These are phyloP conservation scores for Chaetomidium leptoderma DNA, from an alignment of 495 filamentous ascomycete genomes.

Conservation along the genomic window DNA sequence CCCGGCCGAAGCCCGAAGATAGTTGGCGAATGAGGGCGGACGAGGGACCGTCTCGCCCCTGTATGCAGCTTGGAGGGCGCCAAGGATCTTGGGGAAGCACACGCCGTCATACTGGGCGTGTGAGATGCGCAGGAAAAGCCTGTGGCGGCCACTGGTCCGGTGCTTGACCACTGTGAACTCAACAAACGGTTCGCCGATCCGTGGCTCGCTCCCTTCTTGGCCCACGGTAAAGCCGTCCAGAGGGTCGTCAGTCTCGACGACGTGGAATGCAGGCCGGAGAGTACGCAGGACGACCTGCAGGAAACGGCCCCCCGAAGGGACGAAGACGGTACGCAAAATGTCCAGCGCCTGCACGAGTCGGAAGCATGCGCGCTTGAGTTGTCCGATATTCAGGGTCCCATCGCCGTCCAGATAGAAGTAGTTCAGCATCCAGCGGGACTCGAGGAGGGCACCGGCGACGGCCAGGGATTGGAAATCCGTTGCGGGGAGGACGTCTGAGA, in stretches of 20 bases:
- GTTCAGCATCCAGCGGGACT: slow-evolving; percentile 41
- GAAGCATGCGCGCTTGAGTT: slow-evolving; percentile 41
- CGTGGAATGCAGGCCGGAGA: slow-evolving; percentile 46
- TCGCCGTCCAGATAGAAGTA: slow-evolving; percentile 55
- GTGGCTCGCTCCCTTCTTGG: slow-evolving; percentile 38
- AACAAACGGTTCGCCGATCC: slow-evolving; percentile 53
- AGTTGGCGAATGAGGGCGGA: slow-evolving; percentile 50
- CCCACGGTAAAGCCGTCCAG: slow-evolving; percentile 34
- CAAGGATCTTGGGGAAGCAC: slow-evolving; percentile 55
- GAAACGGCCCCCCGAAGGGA: slow-evolving; percentile 50
- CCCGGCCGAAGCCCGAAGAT: slow-evolving; percentile 49
- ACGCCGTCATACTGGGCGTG: slow-evolving; percentile 68
- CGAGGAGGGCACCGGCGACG: slow-evolving; percentile 54
- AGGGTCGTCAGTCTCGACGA: slow-evolving; percentile 47
- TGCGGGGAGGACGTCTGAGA: slow-evolving; percentile 51
- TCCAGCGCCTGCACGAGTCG: slow-evolving; percentile 48
- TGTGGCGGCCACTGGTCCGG: slow-evolving; percentile 42
- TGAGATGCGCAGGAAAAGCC: slow-evolving; percentile 58
- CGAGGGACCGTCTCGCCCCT: slow-evolving; percentile 42
- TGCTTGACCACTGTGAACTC: slow-evolving; percentile 51
- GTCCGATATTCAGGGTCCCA: slow-evolving; percentile 44
- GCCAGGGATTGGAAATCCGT: slow-evolving; percentile 60
- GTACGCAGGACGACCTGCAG: slow-evolving; percentile 59
- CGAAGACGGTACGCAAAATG: slow-evolving; percentile 61
- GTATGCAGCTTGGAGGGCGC: slow-evolving; percentile 51